Percentiles rank a stretch among this genome's conserved stretches.
Conservation (phyloP, 225 moss, liverwort and hornwort genomes). For the Physcomitrellopsis africana region DNA sequence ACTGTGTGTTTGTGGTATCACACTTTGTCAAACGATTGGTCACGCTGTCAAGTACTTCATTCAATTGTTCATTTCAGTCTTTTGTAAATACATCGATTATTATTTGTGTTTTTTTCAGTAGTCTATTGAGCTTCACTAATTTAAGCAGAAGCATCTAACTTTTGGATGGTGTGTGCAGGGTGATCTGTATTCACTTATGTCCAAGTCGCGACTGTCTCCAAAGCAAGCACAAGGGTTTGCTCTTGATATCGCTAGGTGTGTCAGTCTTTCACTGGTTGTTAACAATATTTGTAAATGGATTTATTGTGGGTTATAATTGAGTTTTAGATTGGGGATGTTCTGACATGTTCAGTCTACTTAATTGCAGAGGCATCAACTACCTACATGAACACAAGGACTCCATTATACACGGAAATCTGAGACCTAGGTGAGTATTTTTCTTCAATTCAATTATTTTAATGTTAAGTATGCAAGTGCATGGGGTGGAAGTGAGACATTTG, state of each 20-base stretch:
- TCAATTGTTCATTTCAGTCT: not conserved
- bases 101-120: not conserved
- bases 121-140: not conserved
- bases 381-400: conserved; percentile 68
- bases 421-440: conserved; percentile 49
- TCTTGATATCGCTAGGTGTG: conserved; percentile 71
- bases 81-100: too few relatives aligned
- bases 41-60: not conserved
- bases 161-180: conserved; percentile 45
- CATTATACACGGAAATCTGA: conserved; percentile 66
- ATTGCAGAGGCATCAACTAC: conserved; percentile 68
- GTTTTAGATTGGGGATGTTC: conserved; percentile 11
- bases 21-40: not conserved
- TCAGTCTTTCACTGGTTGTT: not conserved
- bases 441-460: not conserved
- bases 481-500: conserved; percentile 10
- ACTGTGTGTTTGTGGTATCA: not conserved
- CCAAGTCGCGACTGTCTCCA: conserved; percentile 43
- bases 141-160: not conserved
- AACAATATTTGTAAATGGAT: conserved; percentile 1
- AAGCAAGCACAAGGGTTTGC: conserved; percentile 50
- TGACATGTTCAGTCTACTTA: conserved; percentile 20
- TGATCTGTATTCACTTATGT: conserved; percentile 52
- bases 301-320: not conserved
- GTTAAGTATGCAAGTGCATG: not conserved